Percentiles rank a stretch among this genome's conserved stretches.
These are phyloP conservation scores for Tephrocybe rancida DNA, from an alignment of 768 basidiomycete genomes.

Conservation along the genomic window DNA sequence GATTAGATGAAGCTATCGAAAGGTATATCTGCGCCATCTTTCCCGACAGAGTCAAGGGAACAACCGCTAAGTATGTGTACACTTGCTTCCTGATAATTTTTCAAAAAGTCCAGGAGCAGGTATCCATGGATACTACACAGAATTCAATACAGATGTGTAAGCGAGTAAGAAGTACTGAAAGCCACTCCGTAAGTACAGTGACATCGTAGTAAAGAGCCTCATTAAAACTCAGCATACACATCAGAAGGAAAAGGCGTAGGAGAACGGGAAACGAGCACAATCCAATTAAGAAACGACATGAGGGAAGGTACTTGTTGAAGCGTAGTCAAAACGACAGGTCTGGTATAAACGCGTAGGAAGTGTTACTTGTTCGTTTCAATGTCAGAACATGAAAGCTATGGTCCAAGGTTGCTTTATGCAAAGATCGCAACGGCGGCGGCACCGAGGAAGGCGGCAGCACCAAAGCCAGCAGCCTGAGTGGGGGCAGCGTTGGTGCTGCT, in stretches of 20 bases:
- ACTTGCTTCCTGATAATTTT: too few species aligned
- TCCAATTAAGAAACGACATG: conserved; percentile 3
- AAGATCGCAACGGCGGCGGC: conserved; percentile 46
- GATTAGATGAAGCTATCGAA: too few species aligned
- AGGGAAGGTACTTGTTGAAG: conserved; percentile 6
- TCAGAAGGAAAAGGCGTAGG: neutral
- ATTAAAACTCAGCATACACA: neutral
- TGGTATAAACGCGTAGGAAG: conserved; percentile 15
- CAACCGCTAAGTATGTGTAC: too few species aligned
- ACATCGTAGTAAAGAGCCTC: neutral
- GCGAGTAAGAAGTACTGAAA: neutral
- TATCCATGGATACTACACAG: too few species aligned
- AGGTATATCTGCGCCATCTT: too few species aligned
- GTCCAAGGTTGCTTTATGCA: conserved; percentile 29
- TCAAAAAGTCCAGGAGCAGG: too few species aligned
- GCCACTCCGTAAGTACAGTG: too few species aligned
- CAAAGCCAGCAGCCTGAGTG: conserved; percentile 33
- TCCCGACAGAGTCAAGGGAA: too few species aligned
- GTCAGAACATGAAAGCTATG: conserved; percentile 1
- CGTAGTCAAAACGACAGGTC: conserved; percentile 9
- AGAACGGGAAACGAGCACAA: neutral
- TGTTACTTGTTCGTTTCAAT: conserved; percentile 11
- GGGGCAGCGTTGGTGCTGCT: conserved; percentile 30
- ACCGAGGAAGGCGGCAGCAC: conserved; percentile 42
- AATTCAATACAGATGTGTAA: neutral